Percentiles rank a stretch among this genome's conserved stretches.
Conservation (phyloP, 2,329 filamentous ascomycete species). For the Arthrobotrys megalospora region DNA sequence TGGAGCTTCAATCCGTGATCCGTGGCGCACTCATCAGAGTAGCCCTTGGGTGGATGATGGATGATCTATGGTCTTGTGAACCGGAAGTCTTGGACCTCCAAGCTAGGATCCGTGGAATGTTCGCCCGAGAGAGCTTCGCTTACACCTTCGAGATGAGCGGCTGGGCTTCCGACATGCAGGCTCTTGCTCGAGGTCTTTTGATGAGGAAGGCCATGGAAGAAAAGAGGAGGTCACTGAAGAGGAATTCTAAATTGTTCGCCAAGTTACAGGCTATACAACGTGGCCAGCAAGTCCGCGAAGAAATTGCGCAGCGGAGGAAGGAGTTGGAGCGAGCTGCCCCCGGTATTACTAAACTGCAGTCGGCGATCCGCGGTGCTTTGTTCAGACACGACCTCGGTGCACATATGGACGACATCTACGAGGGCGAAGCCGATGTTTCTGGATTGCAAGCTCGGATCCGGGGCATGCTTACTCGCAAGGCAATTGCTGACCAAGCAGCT, state of each 20-base stretch:
- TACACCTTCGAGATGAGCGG: slow-evolving; percentile 64
- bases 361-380: slow-evolving; percentile 69
- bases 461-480: slow-evolving; percentile 69
- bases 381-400: slow-evolving; percentile 60
- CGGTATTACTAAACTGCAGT: slow-evolving; percentile 71
- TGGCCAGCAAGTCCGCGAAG: slow-evolving; percentile 67
- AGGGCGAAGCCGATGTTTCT: slow-evolving; percentile 61
- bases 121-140: slow-evolving; percentile 62
- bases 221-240: slow-evolving; percentile 67
- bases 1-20: slow-evolving; percentile 88
- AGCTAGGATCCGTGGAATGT: slow-evolving; percentile 81
- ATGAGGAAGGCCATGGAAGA: slow-evolving; percentile 68
- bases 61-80: slow-evolving; percentile 89
- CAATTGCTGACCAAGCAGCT: slow-evolving; percentile 66
- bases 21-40: slow-evolving; percentile 85
- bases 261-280: slow-evolving; percentile 73
- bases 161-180: slow-evolving; percentile 63
- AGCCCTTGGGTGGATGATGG: slow-evolving; percentile 85
- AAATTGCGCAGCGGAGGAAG: slow-evolving; percentile 68
- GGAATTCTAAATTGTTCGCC: slow-evolving; percentile 69
- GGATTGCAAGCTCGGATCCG: slow-evolving; percentile 64
- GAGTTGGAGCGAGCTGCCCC: slow-evolving; percentile 67
- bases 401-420: slow-evolving; percentile 62
- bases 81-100: slow-evolving; percentile 84
- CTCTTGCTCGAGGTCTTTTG: slow-evolving; percentile 63